Conservation (phyloP, 805 yeast species). For the Middelhovenomyces tepae region DNA sequence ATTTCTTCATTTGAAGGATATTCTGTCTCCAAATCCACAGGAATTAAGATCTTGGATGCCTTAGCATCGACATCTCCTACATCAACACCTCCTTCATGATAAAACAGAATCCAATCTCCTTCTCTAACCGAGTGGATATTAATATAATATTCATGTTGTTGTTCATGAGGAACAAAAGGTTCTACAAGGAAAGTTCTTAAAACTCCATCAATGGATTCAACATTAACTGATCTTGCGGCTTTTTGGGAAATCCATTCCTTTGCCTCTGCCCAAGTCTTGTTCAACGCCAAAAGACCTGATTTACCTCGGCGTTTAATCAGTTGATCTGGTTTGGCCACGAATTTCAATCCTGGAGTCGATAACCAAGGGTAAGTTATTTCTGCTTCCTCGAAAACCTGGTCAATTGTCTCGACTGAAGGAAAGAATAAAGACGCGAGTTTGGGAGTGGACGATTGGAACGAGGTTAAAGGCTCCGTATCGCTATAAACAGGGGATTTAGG, state of each 20-base stretch:
- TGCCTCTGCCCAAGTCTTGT: constrained; percentile 36
- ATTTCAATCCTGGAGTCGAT: constrained; percentile 27
- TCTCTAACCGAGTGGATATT: constrained; percentile 40
- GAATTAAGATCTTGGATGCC: constrained; percentile 35
- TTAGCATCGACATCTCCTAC: constrained; percentile 41
- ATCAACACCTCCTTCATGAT: constrained; percentile 42
- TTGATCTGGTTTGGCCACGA: constrained; percentile 41
- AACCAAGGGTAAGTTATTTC: constrained; percentile 36
- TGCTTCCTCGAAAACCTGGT: constrained; percentile 28
- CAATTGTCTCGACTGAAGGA: constrained; percentile 23
- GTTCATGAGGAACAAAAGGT: constrained; percentile 41
- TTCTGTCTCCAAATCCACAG: constrained; percentile 32
- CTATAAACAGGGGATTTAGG: constrained; percentile 33
- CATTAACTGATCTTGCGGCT: constrained; percentile 33
- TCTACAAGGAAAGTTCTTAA: constrained; percentile 36
- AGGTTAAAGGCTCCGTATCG: constrained; percentile 23
- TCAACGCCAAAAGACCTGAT: constrained; percentile 35
- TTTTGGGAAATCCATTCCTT: constrained; percentile 36
- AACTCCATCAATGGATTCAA: constrained; percentile 33
- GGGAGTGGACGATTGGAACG: constrained; percentile 28
- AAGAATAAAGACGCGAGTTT: constrained; percentile 31
- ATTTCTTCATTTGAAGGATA: constrained; percentile 34
- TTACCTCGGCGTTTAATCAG: constrained; percentile 40
- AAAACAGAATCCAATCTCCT: constrained; percentile 39
- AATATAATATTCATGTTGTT: constrained; percentile 38